A percentile compares a stretch with the other conserved stretches of the same genome.
These are phyloP conservation scores for Saussurea involucrata DNA, from an alignment of 129 eudicot species.

Conservation along the genomic window DNA sequence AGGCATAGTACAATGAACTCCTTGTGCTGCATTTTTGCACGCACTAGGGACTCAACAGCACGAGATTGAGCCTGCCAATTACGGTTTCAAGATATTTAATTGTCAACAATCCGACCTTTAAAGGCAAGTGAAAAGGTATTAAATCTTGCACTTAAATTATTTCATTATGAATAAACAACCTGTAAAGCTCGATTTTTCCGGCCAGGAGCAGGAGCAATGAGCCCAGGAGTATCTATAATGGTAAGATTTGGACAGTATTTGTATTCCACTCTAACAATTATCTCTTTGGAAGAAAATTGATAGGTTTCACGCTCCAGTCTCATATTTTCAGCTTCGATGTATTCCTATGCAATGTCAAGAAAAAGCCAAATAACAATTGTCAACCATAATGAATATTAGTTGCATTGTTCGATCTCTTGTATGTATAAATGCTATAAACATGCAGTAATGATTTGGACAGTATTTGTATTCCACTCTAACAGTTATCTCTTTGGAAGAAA, in stretches of 20 bases:
- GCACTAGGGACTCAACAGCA: constrained; percentile 91
- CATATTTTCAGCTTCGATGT: constrained; percentile 97
- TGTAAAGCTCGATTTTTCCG: constrained; percentile 82
- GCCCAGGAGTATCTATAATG: constrained; percentile 97
- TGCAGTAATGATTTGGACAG: constrained; percentile 84
- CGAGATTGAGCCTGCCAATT: constrained; percentile 78
- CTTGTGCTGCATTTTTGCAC: constrained; percentile 96
- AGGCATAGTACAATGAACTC: constrained; percentile 93
- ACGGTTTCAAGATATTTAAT: background rate
- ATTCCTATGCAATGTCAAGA: constrained; percentile 46
- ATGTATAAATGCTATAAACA: constrained; percentile 19
- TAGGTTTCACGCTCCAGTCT: constrained; percentile 82
- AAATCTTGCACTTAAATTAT: background rate
- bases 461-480: constrained; percentile 84
- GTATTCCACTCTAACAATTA: constrained; percentile 82
- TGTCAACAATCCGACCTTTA: background rate
- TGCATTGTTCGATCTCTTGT: background rate
- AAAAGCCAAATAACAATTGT: background rate
- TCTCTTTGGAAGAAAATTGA: constrained; percentile 89
- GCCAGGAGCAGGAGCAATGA: constrained; percentile 96
- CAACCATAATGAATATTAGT: background rate
- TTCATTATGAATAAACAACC: constrained; percentile 32
- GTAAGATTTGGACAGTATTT: constrained; percentile 93
- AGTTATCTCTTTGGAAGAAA: constrained; percentile 86
- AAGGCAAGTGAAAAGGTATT: background rate